Evolutionary conservation across 75 land plant species (phyloP), one percentile per base, ranked within the genome.

Genomic region (Selaginella tamariscina): DNA sequence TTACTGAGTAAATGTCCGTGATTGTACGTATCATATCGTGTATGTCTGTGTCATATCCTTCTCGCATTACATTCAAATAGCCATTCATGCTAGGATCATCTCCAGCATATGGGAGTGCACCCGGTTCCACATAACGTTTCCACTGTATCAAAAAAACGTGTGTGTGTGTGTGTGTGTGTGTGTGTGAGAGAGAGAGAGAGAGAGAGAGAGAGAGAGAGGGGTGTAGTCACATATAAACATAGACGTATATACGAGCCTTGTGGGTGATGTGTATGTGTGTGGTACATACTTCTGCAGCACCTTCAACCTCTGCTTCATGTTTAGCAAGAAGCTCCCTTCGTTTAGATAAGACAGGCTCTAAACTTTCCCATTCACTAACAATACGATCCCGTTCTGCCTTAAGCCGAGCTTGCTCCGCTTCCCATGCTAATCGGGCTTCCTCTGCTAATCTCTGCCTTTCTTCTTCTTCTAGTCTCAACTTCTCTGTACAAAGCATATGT

Each of bases 361-460:
- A 44, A 24, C 66, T 68, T 32, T 73, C 68, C 2, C 60, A 56
- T 18, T 77, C 79, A 1, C 22, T 59, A 0, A 55, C 70, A 64
- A 77, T 63, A 29, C 76, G 70, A 29, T 63, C 79, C 33, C 24
- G 24, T 65, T 77, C 79, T 2, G 75, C 79, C 54, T 73, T 69
- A 65, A 77, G 63, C 68, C 79, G 68, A 56, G 79, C 79, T 69
- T 77, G 71, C 54, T 77, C 75, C 29, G 75, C 71, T 72, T 77
- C 79, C 32, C 63, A 65, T 28, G 75, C 75, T 33, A 77, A 31
- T 55, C 65, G 68, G 30, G 66, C 71, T 64, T 72, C 79, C 57
- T 67, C 56, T 59, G 72, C 69, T 20, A 33, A 23, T 27, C 75
- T n/a, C 21, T 49, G 60, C 23, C 57, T 64, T 30, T 72, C 79